Evolutionary conservation across 106 monocot genomes (phyloP).

Genomic region (Vanilla planifolia): DNA sequence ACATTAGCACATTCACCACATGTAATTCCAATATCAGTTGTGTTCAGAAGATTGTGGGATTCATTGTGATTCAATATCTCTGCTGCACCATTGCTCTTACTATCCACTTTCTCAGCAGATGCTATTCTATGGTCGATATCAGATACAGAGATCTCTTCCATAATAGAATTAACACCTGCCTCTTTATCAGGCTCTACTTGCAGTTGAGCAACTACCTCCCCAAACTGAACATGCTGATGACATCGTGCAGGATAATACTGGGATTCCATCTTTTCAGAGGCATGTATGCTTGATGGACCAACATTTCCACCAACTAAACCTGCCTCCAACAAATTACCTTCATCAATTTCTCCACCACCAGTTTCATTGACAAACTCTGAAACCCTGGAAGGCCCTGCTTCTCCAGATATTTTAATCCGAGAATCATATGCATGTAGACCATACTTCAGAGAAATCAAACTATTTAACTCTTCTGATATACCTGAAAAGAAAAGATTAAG

Average conservation of each 20-base stretch:
- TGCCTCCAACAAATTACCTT: slow-evolving; percentile 2
- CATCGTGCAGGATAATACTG: slow-evolving; percentile 6
- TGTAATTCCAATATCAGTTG: background rate
- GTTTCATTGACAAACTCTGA: slow-evolving; percentile 14
- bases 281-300: slow-evolving; percentile 10
- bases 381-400: slow-evolving; percentile 7
- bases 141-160: background rate
- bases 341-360: slow-evolving; percentile 9
- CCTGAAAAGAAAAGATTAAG: slow-evolving; percentile 28
- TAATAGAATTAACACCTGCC: background rate
- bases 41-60: background rate
- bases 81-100: slow-evolving; percentile 5
- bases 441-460: slow-evolving; percentile 32
- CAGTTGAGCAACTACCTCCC: background rate
- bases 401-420: slow-evolving; percentile 20
- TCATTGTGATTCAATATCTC: slow-evolving; percentile 9
- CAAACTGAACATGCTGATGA: slow-evolving; percentile 18
- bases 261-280: slow-evolving; percentile 16
- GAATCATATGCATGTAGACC: slow-evolving; percentile 16
- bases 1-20: background rate
- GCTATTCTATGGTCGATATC: background rate
- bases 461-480: slow-evolving; percentile 38
- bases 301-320: slow-evolving; percentile 15
- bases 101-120: slow-evolving; percentile 6
- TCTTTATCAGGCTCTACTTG: slow-evolving; percentile 7